Conservation (phyloP, 2,329 filamentous ascomycete species). For the Aspergillus calidoustus region DNA sequence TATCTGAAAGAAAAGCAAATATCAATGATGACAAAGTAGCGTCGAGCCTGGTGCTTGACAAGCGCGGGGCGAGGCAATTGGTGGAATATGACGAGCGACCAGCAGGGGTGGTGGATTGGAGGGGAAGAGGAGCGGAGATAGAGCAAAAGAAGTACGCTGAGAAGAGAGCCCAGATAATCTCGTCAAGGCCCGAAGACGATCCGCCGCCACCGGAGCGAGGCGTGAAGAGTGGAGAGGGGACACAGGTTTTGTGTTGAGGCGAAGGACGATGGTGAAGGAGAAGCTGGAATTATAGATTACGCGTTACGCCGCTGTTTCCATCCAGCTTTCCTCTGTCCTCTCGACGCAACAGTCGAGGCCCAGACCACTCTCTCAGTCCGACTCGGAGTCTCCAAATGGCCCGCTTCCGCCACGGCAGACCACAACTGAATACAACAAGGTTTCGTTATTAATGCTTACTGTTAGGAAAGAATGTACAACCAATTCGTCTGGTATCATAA, state of each 20-base stretch:
- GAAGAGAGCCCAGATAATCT: not conserved
- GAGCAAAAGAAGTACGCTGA: not conserved
- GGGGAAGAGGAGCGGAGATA: not conserved
- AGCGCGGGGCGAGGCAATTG: conserved; percentile 26
- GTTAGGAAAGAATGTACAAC: conserved; percentile 16
- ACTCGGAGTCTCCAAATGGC: not conserved
- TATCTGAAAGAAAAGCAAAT: conserved; percentile 23
- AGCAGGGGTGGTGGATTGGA: conserved; percentile 3
- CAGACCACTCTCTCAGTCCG: not conserved
- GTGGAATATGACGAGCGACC: conserved; percentile 14
- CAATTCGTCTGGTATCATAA: conserved; percentile 35
- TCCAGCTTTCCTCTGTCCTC: not conserved
- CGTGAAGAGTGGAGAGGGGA: not conserved
- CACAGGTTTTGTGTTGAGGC: not conserved
- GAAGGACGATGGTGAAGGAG: not conserved
- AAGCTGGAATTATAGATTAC: conserved; percentile 7
- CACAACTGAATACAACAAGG: not conserved
- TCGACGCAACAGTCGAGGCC: not conserved
- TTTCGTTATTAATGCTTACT: conserved; percentile 10
- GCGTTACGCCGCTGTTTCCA: conserved; percentile 15
- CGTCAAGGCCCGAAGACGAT: not conserved
- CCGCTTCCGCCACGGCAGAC: not conserved
- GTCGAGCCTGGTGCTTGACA: conserved; percentile 12
- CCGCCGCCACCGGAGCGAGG: not conserved
- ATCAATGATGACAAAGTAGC: conserved; percentile 10